Evolutionary conservation across 805 yeast species (phyloP).

Genomic region (Kockiozyma suomiensis): DNA sequence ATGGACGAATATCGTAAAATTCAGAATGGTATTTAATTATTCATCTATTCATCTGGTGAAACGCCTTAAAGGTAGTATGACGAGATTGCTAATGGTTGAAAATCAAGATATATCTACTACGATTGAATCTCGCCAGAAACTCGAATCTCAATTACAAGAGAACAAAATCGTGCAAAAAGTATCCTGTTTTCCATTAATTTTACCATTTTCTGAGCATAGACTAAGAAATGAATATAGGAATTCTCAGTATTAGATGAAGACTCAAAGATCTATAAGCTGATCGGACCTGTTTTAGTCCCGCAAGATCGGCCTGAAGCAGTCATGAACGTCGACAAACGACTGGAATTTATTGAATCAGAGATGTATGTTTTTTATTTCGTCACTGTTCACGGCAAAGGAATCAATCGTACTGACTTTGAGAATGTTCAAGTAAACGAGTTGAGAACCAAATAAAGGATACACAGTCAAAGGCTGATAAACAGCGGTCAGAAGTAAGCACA

Average conservation of each 20-base stretch:
- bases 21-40: slow-evolving; percentile 23
- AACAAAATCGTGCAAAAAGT: slow-evolving; percentile 77
- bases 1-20: slow-evolving; percentile 27
- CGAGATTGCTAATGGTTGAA: not conserved
- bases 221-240: slow-evolving; percentile 48
- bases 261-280: slow-evolving; percentile 80
- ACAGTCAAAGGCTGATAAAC: slow-evolving; percentile 58
- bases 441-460: slow-evolving; percentile 66
- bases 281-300: slow-evolving; percentile 90
- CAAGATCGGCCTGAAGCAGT: slow-evolving; percentile 84
- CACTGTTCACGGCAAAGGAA: not conserved
- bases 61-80: not conserved
- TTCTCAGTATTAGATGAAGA: slow-evolving; percentile 65
- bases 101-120: slow-evolving; percentile 48
- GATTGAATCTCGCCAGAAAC: slow-evolving; percentile 73
- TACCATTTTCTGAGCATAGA: not conserved
- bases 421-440: slow-evolving; percentile 52
- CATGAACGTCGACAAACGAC: slow-evolving; percentile 80
- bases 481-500: slow-evolving; percentile 52
- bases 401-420: not conserved
- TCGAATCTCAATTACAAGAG: slow-evolving; percentile 94
- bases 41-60: too few species aligned
- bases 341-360: slow-evolving; percentile 82
- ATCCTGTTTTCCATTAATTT: not conserved
- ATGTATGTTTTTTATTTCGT: slow-evolving; percentile 46